Evolutionary conservation across 2,329 filamentous ascomycete genomes (phyloP).

Genomic region (Fusarium drepaniforme): DNA sequence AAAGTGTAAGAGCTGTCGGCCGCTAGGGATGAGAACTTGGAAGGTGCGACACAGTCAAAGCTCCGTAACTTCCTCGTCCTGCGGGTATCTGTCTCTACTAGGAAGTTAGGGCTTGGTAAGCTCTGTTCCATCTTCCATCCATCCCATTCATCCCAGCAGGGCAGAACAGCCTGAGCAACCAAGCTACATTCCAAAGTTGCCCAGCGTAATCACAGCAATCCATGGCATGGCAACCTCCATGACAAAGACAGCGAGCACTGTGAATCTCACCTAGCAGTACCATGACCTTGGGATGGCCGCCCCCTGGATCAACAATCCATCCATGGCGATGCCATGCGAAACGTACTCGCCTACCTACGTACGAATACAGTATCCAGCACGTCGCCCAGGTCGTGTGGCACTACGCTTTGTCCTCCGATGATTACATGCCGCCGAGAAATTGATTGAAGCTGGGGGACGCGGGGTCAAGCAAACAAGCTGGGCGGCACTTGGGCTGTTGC

Average conservation of each 20-base stretch:
- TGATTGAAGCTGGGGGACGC: constrained; percentile 2
- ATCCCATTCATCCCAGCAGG: background rate
- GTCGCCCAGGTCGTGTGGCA: constrained; percentile 24
- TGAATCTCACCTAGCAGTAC: background rate
- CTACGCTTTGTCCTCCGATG: constrained; percentile 21
- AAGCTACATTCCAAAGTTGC: background rate
- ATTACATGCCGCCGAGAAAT: constrained; percentile 13
- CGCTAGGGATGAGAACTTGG: background rate
- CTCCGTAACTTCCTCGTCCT: background rate
- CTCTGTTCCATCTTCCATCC: background rate
- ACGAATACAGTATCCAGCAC: constrained; percentile 1
- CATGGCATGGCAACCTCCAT: too few species aligned
- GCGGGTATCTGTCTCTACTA: background rate
- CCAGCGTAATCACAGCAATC: background rate
- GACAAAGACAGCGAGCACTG: background rate
- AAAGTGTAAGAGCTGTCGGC: background rate
- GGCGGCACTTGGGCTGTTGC: constrained; percentile 10
- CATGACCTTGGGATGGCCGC: background rate
- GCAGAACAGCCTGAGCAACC: background rate
- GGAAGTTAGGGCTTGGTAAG: background rate
- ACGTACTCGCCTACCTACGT: background rate
- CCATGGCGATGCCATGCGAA: background rate
- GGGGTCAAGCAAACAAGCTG: constrained; percentile 3
- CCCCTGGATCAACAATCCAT: background rate
- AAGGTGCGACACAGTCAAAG: background rate